Conservation (phyloP, 164 flowering plant genomes). For the Buxus sempervirens region DNA sequence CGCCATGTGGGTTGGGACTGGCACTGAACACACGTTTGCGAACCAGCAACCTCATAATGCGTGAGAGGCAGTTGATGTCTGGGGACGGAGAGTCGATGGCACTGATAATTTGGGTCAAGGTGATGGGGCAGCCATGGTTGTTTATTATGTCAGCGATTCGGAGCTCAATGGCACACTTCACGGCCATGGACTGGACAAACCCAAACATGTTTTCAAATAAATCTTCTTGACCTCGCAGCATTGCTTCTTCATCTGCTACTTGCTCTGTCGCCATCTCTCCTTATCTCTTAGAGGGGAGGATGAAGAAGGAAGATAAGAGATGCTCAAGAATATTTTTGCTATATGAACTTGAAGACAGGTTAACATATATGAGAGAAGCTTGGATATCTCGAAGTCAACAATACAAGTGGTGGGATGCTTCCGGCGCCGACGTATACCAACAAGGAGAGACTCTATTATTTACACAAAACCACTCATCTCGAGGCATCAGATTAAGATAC, state of each 20-base stretch:
- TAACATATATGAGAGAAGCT: too few species aligned
- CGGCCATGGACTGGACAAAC: conserved; percentile 38
- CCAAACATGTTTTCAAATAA: conserved; percentile 30
- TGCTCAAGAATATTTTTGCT: too few species aligned
- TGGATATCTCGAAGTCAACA: too few species aligned
- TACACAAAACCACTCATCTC: too few species aligned
- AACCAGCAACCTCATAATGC: conserved; percentile 47
- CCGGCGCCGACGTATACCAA: too few species aligned
- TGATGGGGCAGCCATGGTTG: conserved; percentile 30
- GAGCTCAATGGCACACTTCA: conserved; percentile 49
- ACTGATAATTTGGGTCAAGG: conserved; percentile 29
- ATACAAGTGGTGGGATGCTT: too few species aligned
- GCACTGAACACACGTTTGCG: conserved; percentile 32
- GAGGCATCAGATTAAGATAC: too few species aligned
- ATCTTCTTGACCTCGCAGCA: conserved; percentile 32
- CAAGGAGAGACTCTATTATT: too few species aligned
- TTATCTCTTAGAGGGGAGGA: too few species aligned
- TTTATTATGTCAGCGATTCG: conserved; percentile 43
- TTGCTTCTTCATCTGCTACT: conserved; percentile 10
- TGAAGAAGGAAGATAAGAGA: too few species aligned
- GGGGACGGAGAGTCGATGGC: conserved; percentile 17
- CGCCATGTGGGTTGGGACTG: conserved; percentile 10
- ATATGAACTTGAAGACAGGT: too few species aligned
- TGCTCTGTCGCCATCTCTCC: background rate
- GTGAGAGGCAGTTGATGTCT: conserved; percentile 29